Evolutionary conservation across 495 filamentous ascomycete species (phyloP).

Genomic region (Thozetella sp.): DNA sequence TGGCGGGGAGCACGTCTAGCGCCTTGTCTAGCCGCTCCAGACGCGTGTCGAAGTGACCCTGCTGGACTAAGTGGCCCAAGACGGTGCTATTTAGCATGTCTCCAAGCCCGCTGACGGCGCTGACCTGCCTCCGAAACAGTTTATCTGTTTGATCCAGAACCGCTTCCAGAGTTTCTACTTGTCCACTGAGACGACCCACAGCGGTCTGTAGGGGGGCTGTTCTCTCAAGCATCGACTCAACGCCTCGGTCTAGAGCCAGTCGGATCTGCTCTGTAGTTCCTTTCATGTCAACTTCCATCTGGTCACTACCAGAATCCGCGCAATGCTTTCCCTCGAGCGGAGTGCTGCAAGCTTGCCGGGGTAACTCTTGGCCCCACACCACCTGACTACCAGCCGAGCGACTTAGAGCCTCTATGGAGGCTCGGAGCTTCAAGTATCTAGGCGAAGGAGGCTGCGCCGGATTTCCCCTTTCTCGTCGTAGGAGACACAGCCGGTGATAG

Average conservation of each 20-base stretch:
- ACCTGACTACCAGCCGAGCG: too few relatives aligned
- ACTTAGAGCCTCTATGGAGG: not conserved
- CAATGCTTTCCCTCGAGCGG: too few relatives aligned
- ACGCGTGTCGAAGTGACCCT: not conserved
- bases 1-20: not conserved
- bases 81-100: not conserved
- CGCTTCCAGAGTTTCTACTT: not conserved
- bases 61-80: not conserved
- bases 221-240: not conserved
- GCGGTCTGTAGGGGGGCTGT: not conserved
- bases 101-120: not conserved
- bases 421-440: not conserved
- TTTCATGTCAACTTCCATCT: not conserved
- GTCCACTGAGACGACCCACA: not conserved
- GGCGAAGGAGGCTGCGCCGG: not conserved
- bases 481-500: constrained; percentile 2
- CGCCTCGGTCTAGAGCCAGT: not conserved
- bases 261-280: not conserved
- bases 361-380: too few relatives aligned
- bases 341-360: too few relatives aligned
- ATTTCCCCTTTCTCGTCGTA: not conserved
- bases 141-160: not conserved
- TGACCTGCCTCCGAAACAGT: not conserved
- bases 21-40: not conserved
- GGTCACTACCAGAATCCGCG: too few relatives aligned